These are phyloP conservation scores for Juncus inflexus DNA, from an alignment of 176 grass and related monocot species.

Conservation along the genomic window DNA sequence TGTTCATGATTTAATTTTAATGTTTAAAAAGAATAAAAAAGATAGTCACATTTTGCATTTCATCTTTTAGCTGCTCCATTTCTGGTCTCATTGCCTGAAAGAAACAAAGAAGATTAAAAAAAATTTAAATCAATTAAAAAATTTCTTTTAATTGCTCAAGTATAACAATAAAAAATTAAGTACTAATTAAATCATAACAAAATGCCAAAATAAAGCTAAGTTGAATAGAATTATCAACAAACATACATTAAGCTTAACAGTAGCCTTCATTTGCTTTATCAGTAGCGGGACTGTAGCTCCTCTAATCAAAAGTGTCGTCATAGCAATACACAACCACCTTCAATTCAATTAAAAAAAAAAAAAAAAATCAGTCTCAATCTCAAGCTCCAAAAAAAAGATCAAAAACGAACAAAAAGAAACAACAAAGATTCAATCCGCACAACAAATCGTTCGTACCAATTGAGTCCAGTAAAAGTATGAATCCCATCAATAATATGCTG, in stretches of 20 bases:
- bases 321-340: conserved; percentile 83
- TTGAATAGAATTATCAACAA: conserved; percentile 10
- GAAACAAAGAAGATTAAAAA: conserved; percentile 24
- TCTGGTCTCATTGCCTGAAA: conserved; percentile 68
- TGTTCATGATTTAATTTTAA: not conserved
- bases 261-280: conserved; percentile 61
- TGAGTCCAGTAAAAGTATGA: conserved; percentile 67
- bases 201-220: conserved; percentile 22
- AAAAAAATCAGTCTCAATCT: conserved; percentile 13
- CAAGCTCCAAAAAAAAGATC: conserved; percentile 11
- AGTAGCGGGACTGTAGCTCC: conserved; percentile 51
- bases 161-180: too few species aligned
- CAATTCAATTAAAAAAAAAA: conserved; percentile 25
- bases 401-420: conserved; percentile 9
- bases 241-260: conserved; percentile 57
- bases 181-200: not conserved
- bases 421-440: not conserved
- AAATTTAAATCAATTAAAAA: conserved; percentile 18
- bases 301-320: conserved; percentile 81
- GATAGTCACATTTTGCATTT: conserved; percentile 53
- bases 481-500: conserved; percentile 75
- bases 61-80: conserved; percentile 55
- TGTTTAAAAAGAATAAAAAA: not conserved
- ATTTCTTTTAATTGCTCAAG: not conserved
- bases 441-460: conserved; percentile 58